These are phyloP conservation scores for Botrytis tulipae DNA, from an alignment of 2,329 filamentous ascomycete genomes.

Conservation along the genomic window DNA sequence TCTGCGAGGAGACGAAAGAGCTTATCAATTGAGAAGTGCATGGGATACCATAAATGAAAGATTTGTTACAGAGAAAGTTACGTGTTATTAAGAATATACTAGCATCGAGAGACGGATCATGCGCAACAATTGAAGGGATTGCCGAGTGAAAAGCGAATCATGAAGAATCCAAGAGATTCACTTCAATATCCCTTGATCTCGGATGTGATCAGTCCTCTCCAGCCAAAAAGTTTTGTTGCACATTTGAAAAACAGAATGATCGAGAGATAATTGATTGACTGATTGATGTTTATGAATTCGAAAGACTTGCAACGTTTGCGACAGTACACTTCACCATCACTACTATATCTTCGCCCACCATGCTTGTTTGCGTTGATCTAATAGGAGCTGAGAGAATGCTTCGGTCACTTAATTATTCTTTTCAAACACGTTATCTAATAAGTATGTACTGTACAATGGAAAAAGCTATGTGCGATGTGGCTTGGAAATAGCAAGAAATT, in stretches of 20 bases:
- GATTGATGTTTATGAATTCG: not conserved
- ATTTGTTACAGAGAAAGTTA: not conserved
- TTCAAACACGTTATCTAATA: not conserved
- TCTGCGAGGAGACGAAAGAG: not conserved
- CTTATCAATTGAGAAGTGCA: not conserved
- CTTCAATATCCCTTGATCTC: not conserved
- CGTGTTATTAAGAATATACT: not conserved
- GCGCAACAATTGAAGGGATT: not conserved
- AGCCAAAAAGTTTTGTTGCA: not conserved
- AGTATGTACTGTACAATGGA: not conserved
- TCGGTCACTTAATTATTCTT: not conserved
- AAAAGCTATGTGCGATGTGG: not conserved
- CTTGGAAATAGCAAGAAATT: not conserved
- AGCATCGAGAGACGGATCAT: not conserved
- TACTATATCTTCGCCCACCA: not conserved
- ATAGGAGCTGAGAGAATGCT: not conserved
- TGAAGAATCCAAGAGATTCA: not conserved
- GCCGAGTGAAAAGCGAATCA: not conserved
- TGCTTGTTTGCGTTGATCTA: not conserved
- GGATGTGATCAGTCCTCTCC: not conserved
- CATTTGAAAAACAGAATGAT: not conserved
- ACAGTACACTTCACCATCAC: not conserved
- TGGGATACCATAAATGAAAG: not conserved
- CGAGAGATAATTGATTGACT: not conserved
- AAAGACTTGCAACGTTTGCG: too few species aligned